A percentile compares a stretch with the other conserved stretches of the same genome.
phyloP scores from a whole-genome alignment of 345 rosid species.

The Nasturtium officinale region DNA sequence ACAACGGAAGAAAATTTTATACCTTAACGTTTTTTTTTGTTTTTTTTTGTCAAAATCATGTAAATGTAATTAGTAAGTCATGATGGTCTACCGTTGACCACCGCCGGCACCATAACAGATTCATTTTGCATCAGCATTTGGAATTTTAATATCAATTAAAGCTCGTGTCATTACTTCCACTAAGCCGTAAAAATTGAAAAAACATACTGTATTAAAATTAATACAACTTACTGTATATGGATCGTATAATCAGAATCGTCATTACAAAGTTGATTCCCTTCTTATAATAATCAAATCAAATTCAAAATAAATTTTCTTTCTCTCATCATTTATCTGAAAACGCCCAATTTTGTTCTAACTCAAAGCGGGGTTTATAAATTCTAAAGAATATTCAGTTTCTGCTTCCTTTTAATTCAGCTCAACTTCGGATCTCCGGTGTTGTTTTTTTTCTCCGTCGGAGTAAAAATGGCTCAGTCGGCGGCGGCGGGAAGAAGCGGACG shows the following conservation, averaged over 20 bases:
- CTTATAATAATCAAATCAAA: background rate
- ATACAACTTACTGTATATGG: background rate
- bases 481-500: conserved; percentile 51
- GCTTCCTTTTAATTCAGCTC: conserved; percentile 18
- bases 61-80: background rate
- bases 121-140: background rate
- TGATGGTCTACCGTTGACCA: background rate
- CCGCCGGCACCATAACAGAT: background rate
- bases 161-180: conserved; percentile 22
- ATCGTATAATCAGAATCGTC: conserved; percentile 31
- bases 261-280: conserved; percentile 37
- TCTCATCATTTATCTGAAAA: conserved; percentile 27
- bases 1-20: background rate
- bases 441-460: conserved; percentile 12
- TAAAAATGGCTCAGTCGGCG: conserved; percentile 64
- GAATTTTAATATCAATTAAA: background rate
- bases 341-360: conserved; percentile 20
- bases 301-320: conserved; percentile 27
- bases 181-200: conserved; percentile 21
- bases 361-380: conserved; percentile 34
- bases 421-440: conserved; percentile 37
- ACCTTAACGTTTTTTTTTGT: background rate
- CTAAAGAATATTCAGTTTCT: conserved; percentile 27
- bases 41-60: background rate
- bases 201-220: background rate